phyloP scores from a whole-genome alignment of 2,329 filamentous ascomycete species.

The Aplosporella prunicola region DNA sequence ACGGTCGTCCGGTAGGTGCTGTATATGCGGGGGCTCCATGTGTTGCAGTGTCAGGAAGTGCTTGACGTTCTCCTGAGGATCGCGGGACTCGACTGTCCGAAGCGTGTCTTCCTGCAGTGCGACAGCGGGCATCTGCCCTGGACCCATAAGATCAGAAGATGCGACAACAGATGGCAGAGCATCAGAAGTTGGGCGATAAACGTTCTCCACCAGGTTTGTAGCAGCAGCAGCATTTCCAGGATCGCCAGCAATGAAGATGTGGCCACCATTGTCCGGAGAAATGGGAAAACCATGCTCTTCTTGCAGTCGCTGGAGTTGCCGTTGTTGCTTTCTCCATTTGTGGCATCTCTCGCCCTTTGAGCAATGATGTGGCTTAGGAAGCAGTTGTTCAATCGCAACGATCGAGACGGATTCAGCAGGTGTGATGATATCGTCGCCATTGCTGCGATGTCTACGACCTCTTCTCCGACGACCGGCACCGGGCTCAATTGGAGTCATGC shows the following conservation, averaged over 20 bases:
- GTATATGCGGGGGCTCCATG: conserved; percentile 47
- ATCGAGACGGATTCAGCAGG: conserved; percentile 82
- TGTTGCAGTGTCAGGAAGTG: conserved; percentile 86
- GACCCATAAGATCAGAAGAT: conserved; percentile 81
- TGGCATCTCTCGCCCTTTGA: conserved; percentile 77
- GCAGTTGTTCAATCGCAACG: conserved; percentile 80
- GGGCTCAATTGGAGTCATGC: conserved; percentile 24
- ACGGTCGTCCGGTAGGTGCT: conserved; percentile 53
- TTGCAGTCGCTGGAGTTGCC: conserved; percentile 63
- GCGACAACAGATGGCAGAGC: conserved; percentile 74
- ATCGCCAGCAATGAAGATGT: conserved; percentile 68
- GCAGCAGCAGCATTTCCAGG: conserved; percentile 65
- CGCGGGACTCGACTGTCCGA: conserved; percentile 57
- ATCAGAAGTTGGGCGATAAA: conserved; percentile 63
- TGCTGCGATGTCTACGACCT: conserved; percentile 29
- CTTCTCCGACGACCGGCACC: conserved; percentile 28
- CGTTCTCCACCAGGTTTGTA: conserved; percentile 41
- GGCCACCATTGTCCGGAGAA: conserved; percentile 51
- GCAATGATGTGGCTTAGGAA: conserved; percentile 77
- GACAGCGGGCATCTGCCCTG: conserved; percentile 47
- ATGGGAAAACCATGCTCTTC: conserved; percentile 61
- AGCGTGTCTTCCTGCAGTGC: conserved; percentile 63
- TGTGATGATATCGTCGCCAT: conserved; percentile 56
- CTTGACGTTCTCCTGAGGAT: conserved; percentile 86
- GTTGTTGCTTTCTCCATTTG: conserved; percentile 74